Evolutionary conservation across 495 filamentous ascomycete species (phyloP), one percentile per base, ranked within the genome.

Genomic region (Penicillium ochrochloron): DNA sequence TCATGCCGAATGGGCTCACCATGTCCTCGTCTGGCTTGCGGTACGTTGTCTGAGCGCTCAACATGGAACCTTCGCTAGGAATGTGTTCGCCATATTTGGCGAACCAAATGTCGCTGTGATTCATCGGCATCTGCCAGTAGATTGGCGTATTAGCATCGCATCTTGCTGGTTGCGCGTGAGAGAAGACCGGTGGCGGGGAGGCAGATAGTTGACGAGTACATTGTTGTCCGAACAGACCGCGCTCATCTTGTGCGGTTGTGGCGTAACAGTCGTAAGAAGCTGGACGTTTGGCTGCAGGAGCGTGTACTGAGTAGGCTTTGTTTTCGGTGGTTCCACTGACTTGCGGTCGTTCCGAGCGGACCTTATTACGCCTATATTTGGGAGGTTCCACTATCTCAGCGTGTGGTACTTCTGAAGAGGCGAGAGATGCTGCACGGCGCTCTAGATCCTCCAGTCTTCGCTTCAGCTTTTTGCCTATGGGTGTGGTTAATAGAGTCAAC

Each of bases 391-490:
- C 81, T 1, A 82, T 76, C 66, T 88, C 84, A 54, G 80, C 82
- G 52, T 78, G 88, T 70, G 76, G 78, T 76, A 82, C 87, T 82
- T 91, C 89, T 48, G 89, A 86, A 11, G 88, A 90, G 14, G 83
- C 78, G 37, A 93, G 94, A 21, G 91, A 93, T 25, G 91, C 92
- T 31, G 95, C 95, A 66, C 94, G 86, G 68, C 93, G 86, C 83
- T 99, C 95, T 59, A 99, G 88, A 68, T 99, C 95, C 78, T 99
- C 94, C 73, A 99, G 84, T 71, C 94, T 88, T 77, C 91, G 92
- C 91, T 99, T 99, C 61, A 99, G 87, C 86, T 97, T 99, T 85
- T 97, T 97, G 84, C 94, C 94, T 98, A 74, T 61, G 7, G 31
- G 59, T 39, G 7, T 25, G 23, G 51, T 34, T 29, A 54, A 6